Evolutionary conservation across 2,329 filamentous ascomycete species (phyloP), one percentile per base, ranked within the genome.

Genomic region (Fusarium nygamai): DNA sequence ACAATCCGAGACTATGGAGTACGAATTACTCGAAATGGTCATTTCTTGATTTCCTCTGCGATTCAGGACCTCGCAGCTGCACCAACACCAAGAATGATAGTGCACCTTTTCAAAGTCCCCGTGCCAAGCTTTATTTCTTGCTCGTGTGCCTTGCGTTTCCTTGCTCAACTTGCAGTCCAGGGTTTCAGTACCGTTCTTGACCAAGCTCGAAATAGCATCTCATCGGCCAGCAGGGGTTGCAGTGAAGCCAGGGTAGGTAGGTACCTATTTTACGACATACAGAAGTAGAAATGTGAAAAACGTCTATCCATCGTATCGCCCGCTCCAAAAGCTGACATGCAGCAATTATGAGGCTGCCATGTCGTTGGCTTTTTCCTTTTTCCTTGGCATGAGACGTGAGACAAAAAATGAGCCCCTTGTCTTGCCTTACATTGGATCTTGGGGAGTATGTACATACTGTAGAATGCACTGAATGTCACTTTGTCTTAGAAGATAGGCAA

Each of bases 111-210:
- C 63, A 67, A 41, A 53, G 46, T 70, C 46, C 63, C 65, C 33
- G 50, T 67, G 65, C 71, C 71, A 73, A 73, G 71, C 69, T 51
- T 64, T 38, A 27, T 36, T 48, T 51, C 39, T 22, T 63, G 61
- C 51, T 62, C 46, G 22, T 64, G 38, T 62, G 57, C 46, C 58
- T 33, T 68, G 24, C 31, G 48, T 69, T 56, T 63, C 66, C 66
- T 69, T 69, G 64, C 57, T 61, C 36, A 29, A 36, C 44, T 43
- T 47, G 41, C 43, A 62, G 47, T 20, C 39, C 34, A 41, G 44
- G 36, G 44, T 39, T 41, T 46, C 38, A 63, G 31, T 62, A 20
- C 24, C 36, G 34, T 44, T 47, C 43, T 48, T 39, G 22, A 61
- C 64, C 51, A 51, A 24, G 60, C 65, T 69, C 50, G 50, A 69